phyloP scores from a whole-genome alignment of 2,329 filamentous ascomycete species.

The Plenodomus biglobosus region DNA sequence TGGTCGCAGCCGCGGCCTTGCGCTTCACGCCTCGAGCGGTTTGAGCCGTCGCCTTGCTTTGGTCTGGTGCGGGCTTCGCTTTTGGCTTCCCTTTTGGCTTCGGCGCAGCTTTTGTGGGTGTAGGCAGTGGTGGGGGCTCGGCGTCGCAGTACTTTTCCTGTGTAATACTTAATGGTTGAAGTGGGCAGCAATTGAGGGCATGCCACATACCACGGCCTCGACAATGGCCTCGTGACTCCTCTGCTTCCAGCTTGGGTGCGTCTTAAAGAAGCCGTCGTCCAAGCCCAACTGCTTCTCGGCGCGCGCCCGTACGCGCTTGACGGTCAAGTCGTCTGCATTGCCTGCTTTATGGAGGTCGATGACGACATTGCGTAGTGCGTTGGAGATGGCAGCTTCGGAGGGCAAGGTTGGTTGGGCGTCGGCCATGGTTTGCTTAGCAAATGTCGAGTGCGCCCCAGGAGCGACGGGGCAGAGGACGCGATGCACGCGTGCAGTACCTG shows the following conservation, averaged over 20 bases:
- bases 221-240: conserved; percentile 47
- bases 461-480: conserved; percentile 5
- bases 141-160: conserved; percentile 35
- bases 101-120: conserved; percentile 20
- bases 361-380: conserved; percentile 47
- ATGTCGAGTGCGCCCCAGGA: conserved; percentile 9
- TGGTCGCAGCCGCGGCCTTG: conserved; percentile 31
- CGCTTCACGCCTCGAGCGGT: conserved; percentile 34
- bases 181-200: not conserved
- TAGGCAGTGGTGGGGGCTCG: conserved; percentile 21
- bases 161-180: conserved; percentile 2
- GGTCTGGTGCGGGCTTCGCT: too few species aligned
- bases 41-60: conserved; percentile 20
- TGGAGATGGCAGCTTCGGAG: conserved; percentile 43
- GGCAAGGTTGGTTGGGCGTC: conserved; percentile 33
- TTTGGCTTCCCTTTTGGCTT: conserved; percentile 27
- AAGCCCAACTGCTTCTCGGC: conserved; percentile 57
- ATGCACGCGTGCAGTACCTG: conserved; percentile 7
- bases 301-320: conserved; percentile 58
- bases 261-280: conserved; percentile 58
- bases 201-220: conserved; percentile 31
- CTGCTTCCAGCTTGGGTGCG: conserved; percentile 56
- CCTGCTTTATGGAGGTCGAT: conserved; percentile 44
- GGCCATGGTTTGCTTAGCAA: conserved; percentile 34
- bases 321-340: conserved; percentile 56